These are phyloP conservation scores for Globisporangium camurandrum DNA, from an alignment of 352 stramenopile genomes.

Conservation along the genomic window DNA sequence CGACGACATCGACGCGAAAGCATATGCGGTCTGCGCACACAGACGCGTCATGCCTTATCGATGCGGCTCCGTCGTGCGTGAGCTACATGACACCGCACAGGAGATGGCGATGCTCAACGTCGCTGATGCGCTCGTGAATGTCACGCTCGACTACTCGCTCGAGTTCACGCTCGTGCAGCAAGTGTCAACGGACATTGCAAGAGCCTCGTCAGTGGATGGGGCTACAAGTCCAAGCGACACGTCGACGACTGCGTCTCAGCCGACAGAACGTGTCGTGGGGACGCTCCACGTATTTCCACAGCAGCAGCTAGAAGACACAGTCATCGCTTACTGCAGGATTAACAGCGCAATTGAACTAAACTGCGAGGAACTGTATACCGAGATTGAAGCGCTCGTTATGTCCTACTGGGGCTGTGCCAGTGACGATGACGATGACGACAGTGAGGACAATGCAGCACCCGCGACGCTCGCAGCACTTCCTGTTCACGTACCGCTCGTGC, in stretches of 20 bases:
- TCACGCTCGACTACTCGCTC: constrained; percentile 48
- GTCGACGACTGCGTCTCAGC: constrained; percentile 3
- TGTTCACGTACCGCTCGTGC: too few species aligned
- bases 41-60: constrained; percentile 25
- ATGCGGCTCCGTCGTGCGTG: constrained; percentile 14
- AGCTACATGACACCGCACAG: constrained; percentile 26
- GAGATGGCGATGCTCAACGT: constrained; percentile 39
- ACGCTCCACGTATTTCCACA: constrained; percentile 29
- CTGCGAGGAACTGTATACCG: constrained; percentile 9
- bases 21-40: constrained; percentile 14
- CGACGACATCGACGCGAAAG: constrained; percentile 18
- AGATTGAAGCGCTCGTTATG: constrained; percentile 22
- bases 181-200: constrained; percentile 1
- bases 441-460: too few species aligned
- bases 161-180: constrained; percentile 29
- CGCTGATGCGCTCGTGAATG: constrained; percentile 42
- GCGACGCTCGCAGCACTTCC: too few species aligned
- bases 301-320: constrained; percentile 20
- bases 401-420: constrained; percentile 45
- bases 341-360: constrained; percentile 13
- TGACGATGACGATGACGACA: not conserved
- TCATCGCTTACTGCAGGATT: constrained; percentile 22
- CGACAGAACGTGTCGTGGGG: constrained; percentile 2
- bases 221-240: too few species aligned
- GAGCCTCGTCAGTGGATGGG: constrained; percentile 3